Conservation (phyloP, 2,329 filamentous ascomycete species). For the Aspergillus calidoustus region DNA sequence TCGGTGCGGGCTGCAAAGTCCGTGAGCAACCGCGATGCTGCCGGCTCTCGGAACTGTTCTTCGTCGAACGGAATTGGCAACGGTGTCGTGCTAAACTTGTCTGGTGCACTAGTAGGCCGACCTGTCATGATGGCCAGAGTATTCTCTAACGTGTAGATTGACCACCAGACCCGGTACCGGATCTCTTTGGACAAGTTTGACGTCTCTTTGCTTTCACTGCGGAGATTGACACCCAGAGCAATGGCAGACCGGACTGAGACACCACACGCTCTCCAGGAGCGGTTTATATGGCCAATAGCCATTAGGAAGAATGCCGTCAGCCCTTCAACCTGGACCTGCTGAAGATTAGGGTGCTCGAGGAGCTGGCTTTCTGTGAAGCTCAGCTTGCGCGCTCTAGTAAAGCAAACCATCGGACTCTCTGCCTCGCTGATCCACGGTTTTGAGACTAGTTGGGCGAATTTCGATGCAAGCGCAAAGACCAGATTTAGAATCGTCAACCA, state of each 20-base stretch:
- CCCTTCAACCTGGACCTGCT: constrained; percentile 50
- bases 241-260: constrained; percentile 47
- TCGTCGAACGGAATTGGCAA: constrained; percentile 46
- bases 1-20: constrained; percentile 26
- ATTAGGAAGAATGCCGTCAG: constrained; percentile 48
- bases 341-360: constrained; percentile 46
- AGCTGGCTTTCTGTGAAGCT: constrained; percentile 41
- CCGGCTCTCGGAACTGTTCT: constrained; percentile 40
- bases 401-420: constrained; percentile 37
- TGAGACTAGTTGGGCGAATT: constrained; percentile 35
- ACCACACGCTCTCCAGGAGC: constrained; percentile 50
- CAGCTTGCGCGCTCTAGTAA: constrained; percentile 48
- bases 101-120: constrained; percentile 42
- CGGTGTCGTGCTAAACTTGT: constrained; percentile 47
- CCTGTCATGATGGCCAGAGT: constrained; percentile 49
- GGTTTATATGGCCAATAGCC: constrained; percentile 47
- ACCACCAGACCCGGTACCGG: constrained; percentile 52
- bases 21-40: constrained; percentile 38
- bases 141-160: constrained; percentile 47
- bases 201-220: constrained; percentile 43
- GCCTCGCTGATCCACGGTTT: constrained; percentile 28
- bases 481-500: constrained; percentile 51
- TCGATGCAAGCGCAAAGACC: constrained; percentile 49
- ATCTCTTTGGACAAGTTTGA: constrained; percentile 45
- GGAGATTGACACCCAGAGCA: constrained; percentile 49